These are phyloP conservation scores for Huntiella decipiens DNA, from an alignment of 2,329 filamentous ascomycete species.

Conservation along the genomic window DNA sequence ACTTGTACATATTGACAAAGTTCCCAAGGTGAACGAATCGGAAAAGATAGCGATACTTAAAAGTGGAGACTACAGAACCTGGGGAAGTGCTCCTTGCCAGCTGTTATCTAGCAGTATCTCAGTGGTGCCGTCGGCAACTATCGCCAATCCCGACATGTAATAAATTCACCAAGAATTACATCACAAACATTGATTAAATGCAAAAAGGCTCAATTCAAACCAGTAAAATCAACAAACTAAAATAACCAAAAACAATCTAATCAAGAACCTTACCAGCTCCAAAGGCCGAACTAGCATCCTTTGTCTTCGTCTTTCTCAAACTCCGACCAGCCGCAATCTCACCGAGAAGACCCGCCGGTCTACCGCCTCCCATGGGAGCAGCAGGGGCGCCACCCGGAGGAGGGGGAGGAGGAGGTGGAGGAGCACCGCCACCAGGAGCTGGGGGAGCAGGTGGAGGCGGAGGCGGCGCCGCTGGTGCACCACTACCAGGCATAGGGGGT, in stretches of 20 bases:
- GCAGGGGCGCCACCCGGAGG: not conserved
- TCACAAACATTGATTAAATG: not conserved
- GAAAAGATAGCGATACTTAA: no score
- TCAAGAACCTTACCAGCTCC: slow-evolving; percentile 52
- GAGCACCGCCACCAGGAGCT: slow-evolving; percentile 16
- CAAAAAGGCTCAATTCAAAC: not conserved
- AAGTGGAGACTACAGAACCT: no score
- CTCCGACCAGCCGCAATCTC: slow-evolving; percentile 66
- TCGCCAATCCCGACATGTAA: no score
- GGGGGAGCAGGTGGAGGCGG: slow-evolving; percentile 20
- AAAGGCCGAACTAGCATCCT: slow-evolving; percentile 58
- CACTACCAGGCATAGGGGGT: slow-evolving; percentile 21
- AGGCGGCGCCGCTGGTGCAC: slow-evolving; percentile 15
- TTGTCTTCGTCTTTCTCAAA: slow-evolving; percentile 75
- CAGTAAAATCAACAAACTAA: not conserved
- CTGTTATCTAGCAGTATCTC: no score
- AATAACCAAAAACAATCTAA: not conserved
- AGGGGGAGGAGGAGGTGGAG: slow-evolving; percentile 19
- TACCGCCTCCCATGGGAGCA: slow-evolving; percentile 19
- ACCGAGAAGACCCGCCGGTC: slow-evolving; percentile 48
- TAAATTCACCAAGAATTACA: no score
- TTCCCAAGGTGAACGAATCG: no score
- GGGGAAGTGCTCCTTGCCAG: no score
- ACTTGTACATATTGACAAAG: no score
- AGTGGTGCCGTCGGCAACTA: no score